Evolutionary conservation across 176 grass and related monocot species (phyloP).

Genomic region (Oryza punctata): DNA sequence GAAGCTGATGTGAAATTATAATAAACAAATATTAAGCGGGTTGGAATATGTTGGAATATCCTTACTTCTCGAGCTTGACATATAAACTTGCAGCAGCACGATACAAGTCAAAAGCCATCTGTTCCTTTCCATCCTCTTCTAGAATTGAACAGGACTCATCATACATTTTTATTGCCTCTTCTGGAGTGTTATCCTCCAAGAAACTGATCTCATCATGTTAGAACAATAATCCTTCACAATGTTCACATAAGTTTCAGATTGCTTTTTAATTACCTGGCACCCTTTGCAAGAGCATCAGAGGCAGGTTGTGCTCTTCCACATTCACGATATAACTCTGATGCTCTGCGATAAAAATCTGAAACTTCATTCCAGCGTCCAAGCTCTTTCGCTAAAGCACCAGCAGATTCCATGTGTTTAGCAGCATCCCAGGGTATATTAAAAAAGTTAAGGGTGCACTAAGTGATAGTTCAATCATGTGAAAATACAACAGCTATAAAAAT

Average conservation of each 20-base stretch:
- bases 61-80: slow-evolving; percentile 82
- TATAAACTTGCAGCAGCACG: slow-evolving; percentile 70
- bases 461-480: slow-evolving; percentile 29
- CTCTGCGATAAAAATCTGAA: slow-evolving; percentile 78
- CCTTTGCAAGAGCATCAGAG: slow-evolving; percentile 95
- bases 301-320: slow-evolving; percentile 92
- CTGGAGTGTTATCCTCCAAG: slow-evolving; percentile 81
- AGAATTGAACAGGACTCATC: slow-evolving; percentile 75
- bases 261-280: slow-evolving; percentile 67
- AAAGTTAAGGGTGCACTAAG: slow-evolving; percentile 45
- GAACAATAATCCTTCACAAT: slow-evolving; percentile 14
- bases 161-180: slow-evolving; percentile 87
- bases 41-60: neutral
- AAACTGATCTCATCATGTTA: slow-evolving; percentile 56
- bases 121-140: slow-evolving; percentile 96
- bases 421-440: slow-evolving; percentile 94
- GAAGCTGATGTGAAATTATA: too few species aligned
- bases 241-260: neutral
- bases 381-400: slow-evolving; percentile 91
- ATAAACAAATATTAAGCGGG: too few species aligned
- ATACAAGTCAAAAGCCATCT: slow-evolving; percentile 98
- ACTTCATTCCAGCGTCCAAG: slow-evolving; percentile 86
- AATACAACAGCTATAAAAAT: slow-evolving; percentile 22
- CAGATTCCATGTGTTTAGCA: slow-evolving; percentile 97
- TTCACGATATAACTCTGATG: slow-evolving; percentile 91